Evolutionary conservation across 2,329 filamentous ascomycete genomes (phyloP).

Genomic region (Apiospora kogelbergensis): DNA sequence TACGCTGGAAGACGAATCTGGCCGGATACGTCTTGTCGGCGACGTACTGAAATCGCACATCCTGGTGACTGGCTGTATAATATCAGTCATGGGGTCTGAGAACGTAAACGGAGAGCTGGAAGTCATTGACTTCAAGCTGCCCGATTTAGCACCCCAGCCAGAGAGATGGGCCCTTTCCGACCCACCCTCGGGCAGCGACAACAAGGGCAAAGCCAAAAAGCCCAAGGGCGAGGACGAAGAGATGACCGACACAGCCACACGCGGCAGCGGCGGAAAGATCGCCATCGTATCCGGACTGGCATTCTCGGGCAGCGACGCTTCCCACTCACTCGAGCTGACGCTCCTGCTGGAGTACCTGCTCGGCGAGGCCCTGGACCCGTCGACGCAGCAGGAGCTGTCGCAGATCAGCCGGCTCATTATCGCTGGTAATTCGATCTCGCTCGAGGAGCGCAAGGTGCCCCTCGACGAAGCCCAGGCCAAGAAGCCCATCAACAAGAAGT

Average conservation of each 20-base stretch:
- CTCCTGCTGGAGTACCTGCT: conserved; percentile 85
- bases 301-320: conserved; percentile 72
- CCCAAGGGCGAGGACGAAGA: conserved; percentile 47
- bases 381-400: conserved; percentile 58
- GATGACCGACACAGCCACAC: conserved; percentile 52
- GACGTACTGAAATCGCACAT: conserved; percentile 64
- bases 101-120: conserved; percentile 91
- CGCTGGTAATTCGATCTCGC: conserved; percentile 79
- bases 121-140: conserved; percentile 84
- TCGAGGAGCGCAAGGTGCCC: conserved; percentile 32
- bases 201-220: conserved; percentile 31
- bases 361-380: conserved; percentile 70
- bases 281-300: conserved; percentile 87
- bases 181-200: conserved; percentile 25
- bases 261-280: conserved; percentile 54
- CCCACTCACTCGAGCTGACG: conserved; percentile 72
- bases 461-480: conserved; percentile 45
- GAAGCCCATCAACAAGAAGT: conserved; percentile 68
- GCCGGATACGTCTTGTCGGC: conserved; percentile 78
- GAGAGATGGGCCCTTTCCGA: conserved; percentile 73
- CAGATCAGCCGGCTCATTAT: conserved; percentile 84
- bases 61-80: conserved; percentile 88
- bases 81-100: conserved; percentile 93
- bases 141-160: conserved; percentile 81
- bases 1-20: conserved; percentile 95